These are phyloP conservation scores for Epichloe sp. DNA, from an alignment of 2,329 filamentous ascomycete species.

Conservation along the genomic window DNA sequence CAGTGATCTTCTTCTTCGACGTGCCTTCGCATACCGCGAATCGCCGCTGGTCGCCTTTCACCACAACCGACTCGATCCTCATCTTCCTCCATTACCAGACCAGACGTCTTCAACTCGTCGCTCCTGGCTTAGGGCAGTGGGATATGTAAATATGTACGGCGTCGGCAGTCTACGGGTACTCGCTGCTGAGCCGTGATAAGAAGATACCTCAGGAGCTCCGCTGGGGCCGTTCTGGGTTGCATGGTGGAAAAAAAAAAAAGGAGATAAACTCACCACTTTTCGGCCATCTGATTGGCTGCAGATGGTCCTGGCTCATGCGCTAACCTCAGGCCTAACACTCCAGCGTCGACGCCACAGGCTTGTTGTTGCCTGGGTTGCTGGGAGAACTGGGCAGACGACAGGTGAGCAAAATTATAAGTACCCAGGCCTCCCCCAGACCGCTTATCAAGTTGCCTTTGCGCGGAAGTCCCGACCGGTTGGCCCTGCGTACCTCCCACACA, in stretches of 20 bases:
- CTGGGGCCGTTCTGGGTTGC: slow-evolving; percentile 19
- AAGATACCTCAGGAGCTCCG: slow-evolving; percentile 26
- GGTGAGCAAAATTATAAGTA: slow-evolving; percentile 43
- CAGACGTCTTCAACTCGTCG: no score
- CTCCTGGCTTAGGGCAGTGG: no score
- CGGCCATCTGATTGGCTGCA: slow-evolving; percentile 25
- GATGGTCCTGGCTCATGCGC: slow-evolving; percentile 19
- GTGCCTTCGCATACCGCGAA: not conserved
- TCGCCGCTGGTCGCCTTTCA: not conserved
- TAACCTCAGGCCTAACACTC: slow-evolving; percentile 26
- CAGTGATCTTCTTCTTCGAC: not conserved
- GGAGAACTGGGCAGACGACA: slow-evolving; percentile 25
- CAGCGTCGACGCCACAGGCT: slow-evolving; percentile 30
- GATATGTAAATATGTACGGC: no score
- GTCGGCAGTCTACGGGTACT: slow-evolving; percentile 6
- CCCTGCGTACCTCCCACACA: slow-evolving; percentile 36
- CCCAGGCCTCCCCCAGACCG: slow-evolving; percentile 38
- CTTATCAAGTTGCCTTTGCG: slow-evolving; percentile 35
- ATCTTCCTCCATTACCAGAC: no score
- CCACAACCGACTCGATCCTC: no score
- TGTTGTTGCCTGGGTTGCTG: slow-evolving; percentile 34
- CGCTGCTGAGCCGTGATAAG: slow-evolving; percentile 17
- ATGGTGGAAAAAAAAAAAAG: slow-evolving; percentile 22
- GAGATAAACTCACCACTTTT: slow-evolving; percentile 23
- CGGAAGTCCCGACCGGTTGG: slow-evolving; percentile 42